phyloP scores from a whole-genome alignment of 352 stramenopile genomes.

The Stramenopiles sp. region DNA sequence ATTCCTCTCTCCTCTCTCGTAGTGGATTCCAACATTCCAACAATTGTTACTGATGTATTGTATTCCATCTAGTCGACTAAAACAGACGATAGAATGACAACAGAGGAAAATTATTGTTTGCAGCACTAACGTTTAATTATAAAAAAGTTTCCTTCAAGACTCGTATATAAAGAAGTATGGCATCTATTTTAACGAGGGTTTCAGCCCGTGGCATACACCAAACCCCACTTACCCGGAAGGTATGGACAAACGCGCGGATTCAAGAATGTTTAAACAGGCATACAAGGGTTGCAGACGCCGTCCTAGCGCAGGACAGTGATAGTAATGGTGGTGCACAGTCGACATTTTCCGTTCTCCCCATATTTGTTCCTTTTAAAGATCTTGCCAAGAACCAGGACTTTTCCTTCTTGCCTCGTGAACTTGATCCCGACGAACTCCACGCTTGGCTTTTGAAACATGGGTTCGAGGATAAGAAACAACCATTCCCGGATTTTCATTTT shows the following conservation, averaged over 20 bases:
- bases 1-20: no score
- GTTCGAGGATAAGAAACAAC: not conserved
- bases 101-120: no score
- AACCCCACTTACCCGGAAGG: no score
- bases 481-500: not conserved
- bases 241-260: not conserved
- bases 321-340: not conserved
- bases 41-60: no score
- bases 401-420: not conserved
- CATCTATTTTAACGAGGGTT: no score
- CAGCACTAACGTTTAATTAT: no score
- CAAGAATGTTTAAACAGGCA: conserved; percentile 1
- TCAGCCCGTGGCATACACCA: no score
- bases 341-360: not conserved
- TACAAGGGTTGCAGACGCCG: not conserved
- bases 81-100: no score
- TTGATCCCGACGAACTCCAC: not conserved
- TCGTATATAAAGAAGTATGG: no score
- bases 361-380: not conserved
- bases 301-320: not conserved
- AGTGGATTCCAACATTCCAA: no score
- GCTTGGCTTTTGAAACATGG: not conserved
- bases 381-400: not conserved
- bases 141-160: no score
- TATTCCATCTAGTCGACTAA: no score